A percentile compares a stretch with the other conserved stretches of the same genome.
Evolutionary conservation across 2,329 filamentous ascomycete genomes (phyloP).

Genomic region (Microdochium paspali): DNA sequence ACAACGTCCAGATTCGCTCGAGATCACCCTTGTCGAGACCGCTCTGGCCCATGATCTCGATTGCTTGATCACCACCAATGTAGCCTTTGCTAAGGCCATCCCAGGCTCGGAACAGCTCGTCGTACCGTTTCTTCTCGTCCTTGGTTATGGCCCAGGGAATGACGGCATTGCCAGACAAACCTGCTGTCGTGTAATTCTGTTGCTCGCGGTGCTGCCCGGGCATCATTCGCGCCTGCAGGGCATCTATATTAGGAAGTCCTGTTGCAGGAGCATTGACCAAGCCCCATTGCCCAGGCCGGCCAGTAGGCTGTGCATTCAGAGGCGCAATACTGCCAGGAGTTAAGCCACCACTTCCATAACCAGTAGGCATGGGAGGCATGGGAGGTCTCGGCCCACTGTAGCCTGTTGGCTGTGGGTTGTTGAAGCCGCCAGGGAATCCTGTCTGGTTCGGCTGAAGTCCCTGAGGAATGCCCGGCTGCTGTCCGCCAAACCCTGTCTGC

Average conservation of each 20-base stretch:
- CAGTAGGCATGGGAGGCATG: slow-evolving; percentile 71
- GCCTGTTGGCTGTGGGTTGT: slow-evolving; percentile 65
- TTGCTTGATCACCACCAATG: slow-evolving; percentile 83
- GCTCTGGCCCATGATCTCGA: slow-evolving; percentile 96
- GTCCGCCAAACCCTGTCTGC: slow-evolving; percentile 47
- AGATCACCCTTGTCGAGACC: slow-evolving; percentile 84
- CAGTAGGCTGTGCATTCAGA: slow-evolving; percentile 89
- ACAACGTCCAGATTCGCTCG: slow-evolving; percentile 88
- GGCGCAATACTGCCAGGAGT: slow-evolving; percentile 40
- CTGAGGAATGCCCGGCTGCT: slow-evolving; percentile 26
- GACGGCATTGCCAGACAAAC: slow-evolving; percentile 84
- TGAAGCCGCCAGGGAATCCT: slow-evolving; percentile 52
- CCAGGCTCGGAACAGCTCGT: slow-evolving; percentile 91
- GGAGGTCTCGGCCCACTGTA: slow-evolving; percentile 75
- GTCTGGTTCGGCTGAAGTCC: slow-evolving; percentile 60
- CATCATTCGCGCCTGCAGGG: slow-evolving; percentile 91
- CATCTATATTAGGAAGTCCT: slow-evolving; percentile 88
- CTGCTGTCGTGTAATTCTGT: slow-evolving; percentile 72
- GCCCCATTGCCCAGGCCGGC: slow-evolving; percentile 92
- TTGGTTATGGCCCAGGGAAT: slow-evolving; percentile 99
- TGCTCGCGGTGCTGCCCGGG: slow-evolving; percentile 86
- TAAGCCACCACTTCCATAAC: slow-evolving; percentile 54
- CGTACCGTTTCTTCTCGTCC: slow-evolving; percentile 95
- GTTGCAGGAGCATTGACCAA: slow-evolving; percentile 87
- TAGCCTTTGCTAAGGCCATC: slow-evolving; percentile 90